phyloP scores from a whole-genome alignment of 768 basidiomycete species.

The Xerocomellus dryophilus region DNA sequence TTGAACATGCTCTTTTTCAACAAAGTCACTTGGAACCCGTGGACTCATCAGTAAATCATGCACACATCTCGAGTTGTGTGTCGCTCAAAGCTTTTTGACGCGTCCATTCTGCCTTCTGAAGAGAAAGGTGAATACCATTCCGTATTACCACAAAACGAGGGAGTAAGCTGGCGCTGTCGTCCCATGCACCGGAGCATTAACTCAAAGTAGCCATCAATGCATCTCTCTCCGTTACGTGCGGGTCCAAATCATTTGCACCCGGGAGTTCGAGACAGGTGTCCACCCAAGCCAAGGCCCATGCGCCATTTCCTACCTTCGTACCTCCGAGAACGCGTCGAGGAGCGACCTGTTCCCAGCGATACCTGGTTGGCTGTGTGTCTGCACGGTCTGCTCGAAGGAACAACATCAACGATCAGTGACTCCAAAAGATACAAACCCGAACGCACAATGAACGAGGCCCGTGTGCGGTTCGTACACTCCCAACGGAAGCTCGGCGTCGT shows the following conservation, averaged over 20 bases:
- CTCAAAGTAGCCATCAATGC: conserved; percentile 11
- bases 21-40: not conserved
- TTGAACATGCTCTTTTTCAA: not conserved
- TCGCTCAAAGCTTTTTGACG: not conserved
- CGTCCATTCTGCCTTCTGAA: not conserved
- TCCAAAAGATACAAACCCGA: not conserved
- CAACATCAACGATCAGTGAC: conserved; percentile 4
- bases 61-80: not conserved
- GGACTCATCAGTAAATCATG: too few relatives aligned
- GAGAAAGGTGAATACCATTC: not conserved
- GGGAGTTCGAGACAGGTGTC: conserved; percentile 49
- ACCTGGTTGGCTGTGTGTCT: conserved; percentile 72
- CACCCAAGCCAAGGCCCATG: conserved; percentile 80
- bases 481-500: conserved; percentile 42
- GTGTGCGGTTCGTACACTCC: conserved; percentile 85
- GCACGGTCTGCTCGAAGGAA: conserved; percentile 51
- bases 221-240: conserved; percentile 20
- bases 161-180: not conserved
- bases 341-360: conserved; percentile 57
- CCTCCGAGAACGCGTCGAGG: conserved; percentile 60
- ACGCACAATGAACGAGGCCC: conserved; percentile 69
- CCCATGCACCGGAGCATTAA: not conserved
- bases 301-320: conserved; percentile 70
- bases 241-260: conserved; percentile 21
- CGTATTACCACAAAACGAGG: conserved; percentile 1